Evolutionary conservation across 2,329 filamentous ascomycete genomes (phyloP).

Genomic region (Hymenoscyphus scutula): DNA sequence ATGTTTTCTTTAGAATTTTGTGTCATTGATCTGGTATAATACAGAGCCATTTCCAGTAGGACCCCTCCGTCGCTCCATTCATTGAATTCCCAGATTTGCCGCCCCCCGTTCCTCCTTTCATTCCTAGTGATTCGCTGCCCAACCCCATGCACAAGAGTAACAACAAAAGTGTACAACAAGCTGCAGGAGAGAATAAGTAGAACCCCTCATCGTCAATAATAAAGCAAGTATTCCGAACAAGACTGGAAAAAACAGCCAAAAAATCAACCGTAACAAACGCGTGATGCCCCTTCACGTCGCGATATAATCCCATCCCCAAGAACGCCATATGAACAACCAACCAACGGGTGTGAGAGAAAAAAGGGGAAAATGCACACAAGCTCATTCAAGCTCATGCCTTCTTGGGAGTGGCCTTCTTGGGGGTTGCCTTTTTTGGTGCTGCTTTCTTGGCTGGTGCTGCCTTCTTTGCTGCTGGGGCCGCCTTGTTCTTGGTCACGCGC

Average conservation of each 20-base stretch:
- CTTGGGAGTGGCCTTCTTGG: slow-evolving; percentile 29
- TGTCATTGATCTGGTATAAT: slow-evolving; percentile 19
- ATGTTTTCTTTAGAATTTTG: slow-evolving; percentile 8
- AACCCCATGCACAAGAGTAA: slow-evolving; percentile 2
- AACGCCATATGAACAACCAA: slow-evolving; percentile 27
- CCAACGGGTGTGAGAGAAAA: neutral
- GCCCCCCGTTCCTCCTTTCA: neutral
- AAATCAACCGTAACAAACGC: slow-evolving; percentile 13
- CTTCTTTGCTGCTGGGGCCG: slow-evolving; percentile 49
- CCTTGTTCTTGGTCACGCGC: slow-evolving; percentile 66
- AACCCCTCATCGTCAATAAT: slow-evolving; percentile 18
- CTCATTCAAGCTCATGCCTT: slow-evolving; percentile 22
- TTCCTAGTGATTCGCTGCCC: slow-evolving; percentile 8
- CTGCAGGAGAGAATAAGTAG: slow-evolving; percentile 2
- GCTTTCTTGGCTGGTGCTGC: slow-evolving; percentile 34
- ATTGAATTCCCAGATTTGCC: slow-evolving; percentile 1
- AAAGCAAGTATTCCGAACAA: slow-evolving; percentile 17
- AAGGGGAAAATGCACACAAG: slow-evolving; percentile 16
- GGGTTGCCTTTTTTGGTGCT: slow-evolving; percentile 41
- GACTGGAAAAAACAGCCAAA: slow-evolving; percentile 18
- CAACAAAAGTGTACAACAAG: slow-evolving; percentile 5
- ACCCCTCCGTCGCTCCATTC: slow-evolving; percentile 1
- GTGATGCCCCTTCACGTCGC: slow-evolving; percentile 22
- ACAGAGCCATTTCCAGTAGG: slow-evolving; percentile 10
- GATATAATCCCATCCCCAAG: slow-evolving; percentile 22